A percentile compares a stretch with the other conserved stretches of the same genome.
Conservation (phyloP, 345 rosid species). For the Bruguiera parviflora region DNA sequence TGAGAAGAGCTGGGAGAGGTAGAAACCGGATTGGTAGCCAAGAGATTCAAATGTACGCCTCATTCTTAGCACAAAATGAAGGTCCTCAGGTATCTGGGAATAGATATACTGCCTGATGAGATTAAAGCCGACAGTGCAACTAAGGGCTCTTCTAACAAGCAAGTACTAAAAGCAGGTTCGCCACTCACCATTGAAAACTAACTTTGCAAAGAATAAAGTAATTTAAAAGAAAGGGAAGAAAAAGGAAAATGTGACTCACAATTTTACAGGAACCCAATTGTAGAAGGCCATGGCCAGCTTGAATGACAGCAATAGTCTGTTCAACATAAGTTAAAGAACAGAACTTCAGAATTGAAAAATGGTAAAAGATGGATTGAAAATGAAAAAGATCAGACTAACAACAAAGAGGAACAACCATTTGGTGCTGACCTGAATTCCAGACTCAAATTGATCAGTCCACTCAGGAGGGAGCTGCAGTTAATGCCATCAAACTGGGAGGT, state of each 20-base stretch:
- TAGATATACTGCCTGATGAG: conserved; percentile 2
- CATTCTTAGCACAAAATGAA: conserved; percentile 94
- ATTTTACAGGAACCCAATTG: conserved; percentile 95
- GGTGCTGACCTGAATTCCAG: conserved; percentile 86
- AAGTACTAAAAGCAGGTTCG: too few species aligned
- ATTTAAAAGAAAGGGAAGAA: neutral
- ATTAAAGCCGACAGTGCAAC: too few species aligned
- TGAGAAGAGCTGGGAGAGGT: conserved; percentile 91
- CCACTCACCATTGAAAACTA: too few species aligned
- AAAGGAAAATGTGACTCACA: conserved; percentile 43
- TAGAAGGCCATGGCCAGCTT: conserved; percentile 97
- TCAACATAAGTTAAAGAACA: conserved; percentile 9
- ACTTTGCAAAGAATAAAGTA: neutral
- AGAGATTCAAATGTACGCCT: conserved; percentile 91
- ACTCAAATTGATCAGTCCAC: conserved; percentile 99
- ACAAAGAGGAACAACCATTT: conserved; percentile 5
- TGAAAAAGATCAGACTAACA: neutral
- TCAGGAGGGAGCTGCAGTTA: conserved; percentile 88
- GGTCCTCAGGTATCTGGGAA: conserved; percentile 81
- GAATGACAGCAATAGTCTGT: conserved; percentile 98
- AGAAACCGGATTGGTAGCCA: conserved; percentile 89
- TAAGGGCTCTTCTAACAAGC: too few species aligned
- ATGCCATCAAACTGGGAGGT: conserved; percentile 12
- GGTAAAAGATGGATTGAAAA: neutral
- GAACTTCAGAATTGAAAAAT: conserved; percentile 13